phyloP scores from a whole-genome alignment of 306 rosid species.

The Prunus kanzakura region DNA sequence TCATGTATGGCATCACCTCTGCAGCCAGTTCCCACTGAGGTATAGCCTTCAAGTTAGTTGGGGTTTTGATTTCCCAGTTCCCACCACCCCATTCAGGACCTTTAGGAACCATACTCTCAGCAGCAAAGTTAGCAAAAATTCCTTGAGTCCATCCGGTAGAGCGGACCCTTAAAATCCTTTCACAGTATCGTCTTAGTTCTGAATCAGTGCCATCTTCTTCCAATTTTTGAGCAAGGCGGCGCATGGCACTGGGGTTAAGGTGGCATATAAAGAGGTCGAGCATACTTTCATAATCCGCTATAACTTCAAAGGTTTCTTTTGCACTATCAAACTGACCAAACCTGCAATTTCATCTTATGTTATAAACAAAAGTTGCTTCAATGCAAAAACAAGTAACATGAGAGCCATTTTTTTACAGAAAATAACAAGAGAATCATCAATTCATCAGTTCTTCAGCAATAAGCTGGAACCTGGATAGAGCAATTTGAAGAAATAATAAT shows the following conservation, averaged over 20 bases:
- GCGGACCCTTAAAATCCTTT: constrained; percentile 88
- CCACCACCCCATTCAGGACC: constrained; percentile 99
- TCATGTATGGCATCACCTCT: constrained; percentile 96
- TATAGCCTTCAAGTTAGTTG: constrained; percentile 75
- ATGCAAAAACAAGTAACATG: constrained; percentile 2
- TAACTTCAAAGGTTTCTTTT: constrained; percentile 95
- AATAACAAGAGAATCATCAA: not conserved
- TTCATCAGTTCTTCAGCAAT: constrained; percentile 2
- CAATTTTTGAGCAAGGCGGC: constrained; percentile 96
- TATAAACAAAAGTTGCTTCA: not conserved
- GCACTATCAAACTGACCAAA: constrained; percentile 98
- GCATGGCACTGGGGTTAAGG: constrained; percentile 98
- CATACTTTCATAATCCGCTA: constrained; percentile 82
- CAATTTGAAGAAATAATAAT: not conserved
- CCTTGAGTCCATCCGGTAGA: constrained; percentile 99
- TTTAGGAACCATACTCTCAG: constrained; percentile 99
- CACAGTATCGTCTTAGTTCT: constrained; percentile 93
- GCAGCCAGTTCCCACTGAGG: constrained; percentile 99
- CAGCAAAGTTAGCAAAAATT: constrained; percentile 96
- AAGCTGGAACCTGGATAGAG: not conserved
- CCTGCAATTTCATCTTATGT: constrained; percentile 50
- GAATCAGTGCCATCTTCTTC: constrained; percentile 96
- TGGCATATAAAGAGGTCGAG: constrained; percentile 97
- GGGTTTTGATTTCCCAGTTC: constrained; percentile 99
- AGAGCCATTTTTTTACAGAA: not conserved